A percentile compares a stretch with the other conserved stretches of the same genome.
Conservation (phyloP, 306 rosid species). For the Senna tora region DNA sequence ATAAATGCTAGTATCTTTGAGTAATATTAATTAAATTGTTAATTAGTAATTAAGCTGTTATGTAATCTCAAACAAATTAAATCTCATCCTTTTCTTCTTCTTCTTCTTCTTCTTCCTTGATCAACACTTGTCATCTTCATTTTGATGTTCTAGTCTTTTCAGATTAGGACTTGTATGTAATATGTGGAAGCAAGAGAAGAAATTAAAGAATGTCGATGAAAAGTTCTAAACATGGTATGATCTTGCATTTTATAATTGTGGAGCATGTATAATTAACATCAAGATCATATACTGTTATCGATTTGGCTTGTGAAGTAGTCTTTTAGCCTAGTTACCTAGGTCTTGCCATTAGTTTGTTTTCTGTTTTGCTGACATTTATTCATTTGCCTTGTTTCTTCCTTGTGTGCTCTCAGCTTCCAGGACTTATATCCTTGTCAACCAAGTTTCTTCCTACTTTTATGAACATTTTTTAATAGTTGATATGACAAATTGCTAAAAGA, state of each 20-base stretch:
- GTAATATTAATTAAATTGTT: background rate
- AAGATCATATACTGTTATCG: background rate
- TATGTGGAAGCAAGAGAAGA: no score
- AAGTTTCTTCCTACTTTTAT: conserved; percentile 73
- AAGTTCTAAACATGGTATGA: background rate
- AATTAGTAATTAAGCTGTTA: no score
- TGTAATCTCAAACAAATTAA: no score
- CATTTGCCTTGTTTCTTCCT: no score
- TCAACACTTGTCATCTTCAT: no score
- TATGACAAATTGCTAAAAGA: no score
- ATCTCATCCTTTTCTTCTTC: no score
- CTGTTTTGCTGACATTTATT: background rate
- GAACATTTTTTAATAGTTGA: no score
- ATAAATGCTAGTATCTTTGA: background rate
- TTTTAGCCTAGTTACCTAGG: background rate
- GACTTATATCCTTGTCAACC: conserved; percentile 68
- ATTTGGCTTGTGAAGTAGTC: conserved; percentile 12
- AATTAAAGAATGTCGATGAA: no score
- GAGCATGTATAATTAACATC: conserved; percentile 1
- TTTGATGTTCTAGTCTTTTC: no score
- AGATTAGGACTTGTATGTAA: no score
- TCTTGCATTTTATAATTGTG: background rate
- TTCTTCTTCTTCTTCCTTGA: no score
- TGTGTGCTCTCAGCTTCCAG: conserved; percentile 70
- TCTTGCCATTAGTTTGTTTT: background rate